A percentile compares a stretch with the other conserved stretches of the same genome.
Conservation (phyloP, 148 eudicot species). For the Silene latifolia region DNA sequence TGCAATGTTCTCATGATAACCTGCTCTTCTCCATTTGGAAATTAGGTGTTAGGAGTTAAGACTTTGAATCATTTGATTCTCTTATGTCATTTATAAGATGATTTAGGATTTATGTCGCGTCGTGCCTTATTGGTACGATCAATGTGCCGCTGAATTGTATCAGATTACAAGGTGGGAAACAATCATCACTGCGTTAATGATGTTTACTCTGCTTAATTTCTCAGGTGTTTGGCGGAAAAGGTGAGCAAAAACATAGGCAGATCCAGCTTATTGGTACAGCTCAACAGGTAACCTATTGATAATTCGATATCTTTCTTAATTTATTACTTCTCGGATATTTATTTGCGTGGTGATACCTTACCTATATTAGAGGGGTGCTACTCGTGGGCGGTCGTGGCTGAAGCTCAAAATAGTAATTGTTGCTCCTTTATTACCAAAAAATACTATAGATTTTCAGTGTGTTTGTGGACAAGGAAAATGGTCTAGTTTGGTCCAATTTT, state of each 20-base stretch:
- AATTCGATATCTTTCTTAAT: neutral
- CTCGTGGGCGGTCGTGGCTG: neutral
- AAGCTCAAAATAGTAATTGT: neutral
- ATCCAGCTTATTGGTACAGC: conserved; percentile 79
- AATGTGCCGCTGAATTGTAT: neutral
- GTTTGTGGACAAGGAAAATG: neutral
- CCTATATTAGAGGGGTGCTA: neutral
- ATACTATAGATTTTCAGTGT: neutral
- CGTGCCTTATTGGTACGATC: neutral
- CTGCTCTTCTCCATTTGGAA: neutral
- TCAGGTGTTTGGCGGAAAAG: conserved; percentile 87
- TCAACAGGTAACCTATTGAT: conserved; percentile 52
- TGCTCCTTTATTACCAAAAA: neutral
- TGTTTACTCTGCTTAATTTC: conserved; percentile 11
- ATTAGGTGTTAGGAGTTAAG: neutral
- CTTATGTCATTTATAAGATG: neutral
- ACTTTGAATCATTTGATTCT: neutral
- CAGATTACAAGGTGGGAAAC: neutral
- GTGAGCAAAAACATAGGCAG: conserved; percentile 79
- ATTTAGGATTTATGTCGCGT: neutral
- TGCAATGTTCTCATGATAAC: neutral
- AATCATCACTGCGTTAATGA: neutral
- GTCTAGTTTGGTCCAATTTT: neutral
- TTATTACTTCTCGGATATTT: neutral
- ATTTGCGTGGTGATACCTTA: neutral